phyloP scores from a whole-genome alignment of 1,139 yeast genomes.

The Pneumocystis murina region DNA sequence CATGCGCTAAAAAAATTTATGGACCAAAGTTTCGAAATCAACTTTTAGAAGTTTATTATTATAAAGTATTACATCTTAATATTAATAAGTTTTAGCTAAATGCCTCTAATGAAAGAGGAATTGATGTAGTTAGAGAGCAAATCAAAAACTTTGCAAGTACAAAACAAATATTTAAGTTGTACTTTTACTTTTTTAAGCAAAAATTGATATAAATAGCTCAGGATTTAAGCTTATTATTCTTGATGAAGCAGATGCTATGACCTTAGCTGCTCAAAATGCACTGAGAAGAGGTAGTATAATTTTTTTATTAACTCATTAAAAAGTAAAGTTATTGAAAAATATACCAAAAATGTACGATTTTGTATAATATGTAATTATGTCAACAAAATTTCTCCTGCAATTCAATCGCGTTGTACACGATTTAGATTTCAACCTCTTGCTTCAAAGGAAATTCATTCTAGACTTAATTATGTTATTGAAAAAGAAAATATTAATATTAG shows the following conservation, averaged over 20 bases:
- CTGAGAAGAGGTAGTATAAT: constrained; percentile 46
- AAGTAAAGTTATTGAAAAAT: constrained; percentile 60
- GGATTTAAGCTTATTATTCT: constrained; percentile 72
- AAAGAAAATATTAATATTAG: constrained; percentile 48
- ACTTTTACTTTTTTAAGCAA: not conserved
- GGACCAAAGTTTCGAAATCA: constrained; percentile 71
- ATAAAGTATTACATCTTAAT: not conserved
- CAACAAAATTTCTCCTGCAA: constrained; percentile 88
- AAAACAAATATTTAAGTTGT: constrained; percentile 57
- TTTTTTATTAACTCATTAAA: not conserved
- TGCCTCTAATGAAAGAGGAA: constrained; percentile 78
- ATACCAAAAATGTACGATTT: constrained; percentile 86
- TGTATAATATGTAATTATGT: constrained; percentile 94
- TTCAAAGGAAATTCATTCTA: constrained; percentile 47
- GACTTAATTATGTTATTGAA: constrained; percentile 53
- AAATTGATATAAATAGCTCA: constrained; percentile 2
- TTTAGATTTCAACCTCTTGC: constrained; percentile 81
- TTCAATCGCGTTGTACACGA: constrained; percentile 84
- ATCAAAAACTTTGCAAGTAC: constrained; percentile 79
- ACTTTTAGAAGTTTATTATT: constrained; percentile 36
- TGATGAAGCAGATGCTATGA: constrained; percentile 99
- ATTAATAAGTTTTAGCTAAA: constrained; percentile 41
- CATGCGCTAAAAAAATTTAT: constrained; percentile 80
- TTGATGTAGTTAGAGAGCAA: constrained; percentile 72
- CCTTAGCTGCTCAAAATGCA: constrained; percentile 92